Base-by-base conservation (phyloP, 2,329 filamentous ascomycete species). In the Neodidymelliopsis sp. region DNA sequence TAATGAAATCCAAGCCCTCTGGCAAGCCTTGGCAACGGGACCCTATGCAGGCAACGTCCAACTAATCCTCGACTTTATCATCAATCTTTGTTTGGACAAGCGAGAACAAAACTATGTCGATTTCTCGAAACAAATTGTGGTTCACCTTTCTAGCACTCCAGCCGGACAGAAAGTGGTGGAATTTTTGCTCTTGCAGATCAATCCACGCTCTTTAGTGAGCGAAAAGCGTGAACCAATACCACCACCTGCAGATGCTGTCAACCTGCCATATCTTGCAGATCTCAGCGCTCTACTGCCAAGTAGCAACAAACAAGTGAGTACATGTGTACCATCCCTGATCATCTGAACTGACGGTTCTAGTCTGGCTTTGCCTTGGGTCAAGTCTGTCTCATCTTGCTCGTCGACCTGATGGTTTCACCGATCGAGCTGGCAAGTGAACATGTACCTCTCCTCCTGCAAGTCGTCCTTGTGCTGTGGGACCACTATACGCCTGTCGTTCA, bases 31-130 rank as follows among this genome's bases (percentile, higher is more conserved):
- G 34, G 93, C 93, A 0, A 96, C 92, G 0, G 93, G 94, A 0
- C 92, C 92, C 0, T 89, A 97, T 71, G 90, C 86, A 7, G 93
- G 92, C 15, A 99, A 99, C 64, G 94, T 99, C 9, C 90, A 95
- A 46, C 79, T 99, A 24, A 90, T 97, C 10, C 82, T 99, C 1
- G 92, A 97, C 70, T 99, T 99, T 67, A 94, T 99, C 72, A 97
- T 99, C 73, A 87, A 86, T 20, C 82, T 97, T 4, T 99, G 94
- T 62, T 78, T 99, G 9, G 94, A 99, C 65, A 86, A 93, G 23
- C 86, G 93, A 37, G 95, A 99, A 71, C 94, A 99, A 65, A 97
- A 97, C 63, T 99, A 97, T 71, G 93, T 99, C 45, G 91, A 97
- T 62, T 96, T 95, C 67, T 93, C 93, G 4, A 99, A 97, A 76